Evolutionary conservation across 139 green algal genomes (phyloP).

Genomic region (Monoraphidium neglectum): DNA sequence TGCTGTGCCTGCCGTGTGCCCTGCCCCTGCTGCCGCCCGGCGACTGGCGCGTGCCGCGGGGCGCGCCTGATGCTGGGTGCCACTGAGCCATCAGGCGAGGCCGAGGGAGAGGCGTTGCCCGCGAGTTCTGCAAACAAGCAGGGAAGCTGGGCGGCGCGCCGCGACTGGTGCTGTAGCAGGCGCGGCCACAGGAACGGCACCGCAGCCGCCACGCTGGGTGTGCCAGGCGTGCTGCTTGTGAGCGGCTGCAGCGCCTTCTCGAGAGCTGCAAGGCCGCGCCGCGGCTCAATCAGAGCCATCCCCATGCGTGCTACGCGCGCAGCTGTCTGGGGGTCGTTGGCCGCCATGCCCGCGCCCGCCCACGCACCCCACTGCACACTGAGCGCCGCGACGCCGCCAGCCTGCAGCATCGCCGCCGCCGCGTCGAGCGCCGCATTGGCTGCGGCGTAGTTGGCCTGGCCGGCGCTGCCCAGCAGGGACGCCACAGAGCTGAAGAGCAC

Average conservation of each 20-base stretch:
- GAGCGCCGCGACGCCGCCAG: conserved; percentile 42
- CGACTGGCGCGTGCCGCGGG: too few relatives aligned
- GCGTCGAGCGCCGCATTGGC: conserved; percentile 77
- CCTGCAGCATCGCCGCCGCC: conserved; percentile 4
- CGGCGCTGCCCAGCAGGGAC: conserved; percentile 67
- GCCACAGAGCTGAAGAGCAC: conserved; percentile 72
- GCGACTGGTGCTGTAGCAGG: too few relatives aligned
- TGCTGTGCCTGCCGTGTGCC: too few relatives aligned
- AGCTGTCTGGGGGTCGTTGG: conserved; percentile 38
- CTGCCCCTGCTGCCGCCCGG: too few relatives aligned
- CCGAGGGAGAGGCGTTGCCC: too few relatives aligned
- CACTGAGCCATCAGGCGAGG: conserved; percentile 12
- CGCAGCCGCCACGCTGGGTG: too few relatives aligned
- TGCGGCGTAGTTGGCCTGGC: conserved; percentile 79
- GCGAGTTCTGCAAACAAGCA: too few relatives aligned
- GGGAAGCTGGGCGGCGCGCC: too few relatives aligned
- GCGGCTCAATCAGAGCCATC: conserved; percentile 52
- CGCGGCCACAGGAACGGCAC: too few relatives aligned
- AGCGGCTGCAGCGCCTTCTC: not conserved
- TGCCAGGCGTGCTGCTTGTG: too few relatives aligned
- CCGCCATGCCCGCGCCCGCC: conserved; percentile 63
- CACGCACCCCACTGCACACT: conserved; percentile 85
- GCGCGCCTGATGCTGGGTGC: too few relatives aligned
- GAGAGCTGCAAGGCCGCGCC: conserved; percentile 49
- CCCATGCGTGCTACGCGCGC: conserved; percentile 57